Conservation (phyloP, 2,329 filamentous ascomycete species). For the Fonsecaea monophora region DNA sequence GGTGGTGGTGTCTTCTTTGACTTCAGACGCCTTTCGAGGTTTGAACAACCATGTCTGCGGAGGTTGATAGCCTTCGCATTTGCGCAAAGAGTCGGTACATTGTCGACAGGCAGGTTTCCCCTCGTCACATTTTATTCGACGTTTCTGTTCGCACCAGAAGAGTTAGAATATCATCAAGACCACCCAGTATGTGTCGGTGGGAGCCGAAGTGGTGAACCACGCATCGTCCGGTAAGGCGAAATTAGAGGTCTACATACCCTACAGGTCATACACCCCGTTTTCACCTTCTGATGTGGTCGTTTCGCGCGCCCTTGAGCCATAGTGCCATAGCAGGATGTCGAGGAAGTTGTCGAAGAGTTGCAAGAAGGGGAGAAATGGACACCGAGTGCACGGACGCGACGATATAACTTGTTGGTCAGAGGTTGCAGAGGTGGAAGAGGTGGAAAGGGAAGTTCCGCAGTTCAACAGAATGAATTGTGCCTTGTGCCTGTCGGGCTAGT, state of each 20-base stretch:
- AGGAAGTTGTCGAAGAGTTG: background rate
- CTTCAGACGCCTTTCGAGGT: conserved; percentile 20
- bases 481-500: conserved; percentile 1
- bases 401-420: background rate
- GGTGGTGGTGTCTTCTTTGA: background rate
- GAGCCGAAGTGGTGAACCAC: background rate
- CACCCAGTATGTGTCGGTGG: background rate
- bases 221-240: background rate
- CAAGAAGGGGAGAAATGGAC: background rate
- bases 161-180: background rate
- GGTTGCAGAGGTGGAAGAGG: background rate
- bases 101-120: conserved; percentile 33
- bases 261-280: conserved; percentile 37
- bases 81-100: conserved; percentile 34
- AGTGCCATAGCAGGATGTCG: conserved; percentile 20
- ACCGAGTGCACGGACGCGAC: background rate
- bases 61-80: conserved; percentile 35
- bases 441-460: conserved; percentile 4
- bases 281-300: conserved; percentile 36
- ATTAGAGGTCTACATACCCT: conserved; percentile 24
- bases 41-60: conserved; percentile 38
- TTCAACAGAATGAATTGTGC: background rate
- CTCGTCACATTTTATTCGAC: conserved; percentile 38
- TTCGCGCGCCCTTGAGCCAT: conserved; percentile 36
- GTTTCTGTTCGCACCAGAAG: conserved; percentile 22